Conservation (phyloP, 352 stramenopile genomes). For the Phytopythium montanum region DNA sequence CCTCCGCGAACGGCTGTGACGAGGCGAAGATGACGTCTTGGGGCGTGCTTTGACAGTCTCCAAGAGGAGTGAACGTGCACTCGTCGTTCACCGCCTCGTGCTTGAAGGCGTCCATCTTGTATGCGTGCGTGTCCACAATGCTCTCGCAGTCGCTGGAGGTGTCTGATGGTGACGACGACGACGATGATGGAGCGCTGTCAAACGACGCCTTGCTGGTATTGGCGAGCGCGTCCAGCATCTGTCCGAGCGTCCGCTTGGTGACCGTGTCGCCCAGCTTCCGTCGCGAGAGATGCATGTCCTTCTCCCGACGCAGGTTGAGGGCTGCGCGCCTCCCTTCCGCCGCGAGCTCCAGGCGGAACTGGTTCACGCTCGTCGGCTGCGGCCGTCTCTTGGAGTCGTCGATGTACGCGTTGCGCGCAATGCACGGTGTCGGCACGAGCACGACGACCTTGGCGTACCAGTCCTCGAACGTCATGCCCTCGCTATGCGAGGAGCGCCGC, state of each 20-base stretch:
- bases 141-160: neutral
- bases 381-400: constrained; percentile 18
- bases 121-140: neutral
- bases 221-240: neutral
- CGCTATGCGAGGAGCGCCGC: constrained; percentile 14
- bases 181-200: neutral
- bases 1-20: constrained; percentile 6
- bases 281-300: neutral
- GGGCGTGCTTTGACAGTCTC: neutral
- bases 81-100: neutral
- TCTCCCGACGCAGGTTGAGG: neutral
- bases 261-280: neutral
- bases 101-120: neutral
- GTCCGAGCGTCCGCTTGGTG: constrained; percentile 1
- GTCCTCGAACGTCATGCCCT: constrained; percentile 29
- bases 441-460: constrained; percentile 49
- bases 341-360: constrained; percentile 7
- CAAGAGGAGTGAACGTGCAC: neutral
- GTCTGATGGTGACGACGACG: neutral
- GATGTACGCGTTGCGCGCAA: constrained; percentile 34
- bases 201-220: neutral
- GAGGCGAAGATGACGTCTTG: neutral
- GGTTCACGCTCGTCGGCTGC: constrained; percentile 13
- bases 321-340: neutral
- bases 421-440: constrained; percentile 38